Evolutionary conservation across 1,139 yeast species (phyloP).

Genomic region (Pichia sp.): DNA sequence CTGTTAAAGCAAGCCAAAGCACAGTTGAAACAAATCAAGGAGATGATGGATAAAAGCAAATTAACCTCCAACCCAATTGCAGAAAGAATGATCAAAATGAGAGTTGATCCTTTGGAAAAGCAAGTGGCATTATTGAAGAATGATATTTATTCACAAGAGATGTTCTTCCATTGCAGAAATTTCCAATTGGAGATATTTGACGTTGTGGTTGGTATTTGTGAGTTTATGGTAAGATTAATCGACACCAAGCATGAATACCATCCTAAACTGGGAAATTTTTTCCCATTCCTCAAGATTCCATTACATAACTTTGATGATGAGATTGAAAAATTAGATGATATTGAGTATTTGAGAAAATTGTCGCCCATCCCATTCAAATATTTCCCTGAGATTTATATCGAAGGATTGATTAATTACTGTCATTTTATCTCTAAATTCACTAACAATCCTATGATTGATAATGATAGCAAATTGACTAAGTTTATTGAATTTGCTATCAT

Average conservation of each 20-base stretch:
- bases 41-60: slow-evolving; percentile 27
- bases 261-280: slow-evolving; percentile 41
- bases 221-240: slow-evolving; percentile 64
- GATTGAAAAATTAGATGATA: slow-evolving; percentile 63
- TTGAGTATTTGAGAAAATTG: slow-evolving; percentile 57
- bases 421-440: slow-evolving; percentile 58
- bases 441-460: slow-evolving; percentile 57
- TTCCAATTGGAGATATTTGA: slow-evolving; percentile 68
- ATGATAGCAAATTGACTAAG: slow-evolving; percentile 46
- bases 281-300: slow-evolving; percentile 52
- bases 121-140: slow-evolving; percentile 37
- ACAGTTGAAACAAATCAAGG: slow-evolving; percentile 47
- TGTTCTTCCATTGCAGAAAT: slow-evolving; percentile 52
- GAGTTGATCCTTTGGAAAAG: slow-evolving; percentile 28
- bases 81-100: slow-evolving; percentile 28
- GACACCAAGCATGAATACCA: slow-evolving; percentile 61
- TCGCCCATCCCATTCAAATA: slow-evolving; percentile 75
- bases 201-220: slow-evolving; percentile 69
- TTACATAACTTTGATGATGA: slow-evolving; percentile 47
- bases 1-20: slow-evolving; percentile 49
- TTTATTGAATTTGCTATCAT: slow-evolving; percentile 71
- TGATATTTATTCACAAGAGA: slow-evolving; percentile 50
- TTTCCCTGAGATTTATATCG: slow-evolving; percentile 82
- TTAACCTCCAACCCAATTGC: slow-evolving; percentile 32
- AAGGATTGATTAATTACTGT: slow-evolving; percentile 75